phyloP scores from a whole-genome alignment of 2,329 filamentous ascomycete genomes.

The Thielaviopsis populi region DNA sequence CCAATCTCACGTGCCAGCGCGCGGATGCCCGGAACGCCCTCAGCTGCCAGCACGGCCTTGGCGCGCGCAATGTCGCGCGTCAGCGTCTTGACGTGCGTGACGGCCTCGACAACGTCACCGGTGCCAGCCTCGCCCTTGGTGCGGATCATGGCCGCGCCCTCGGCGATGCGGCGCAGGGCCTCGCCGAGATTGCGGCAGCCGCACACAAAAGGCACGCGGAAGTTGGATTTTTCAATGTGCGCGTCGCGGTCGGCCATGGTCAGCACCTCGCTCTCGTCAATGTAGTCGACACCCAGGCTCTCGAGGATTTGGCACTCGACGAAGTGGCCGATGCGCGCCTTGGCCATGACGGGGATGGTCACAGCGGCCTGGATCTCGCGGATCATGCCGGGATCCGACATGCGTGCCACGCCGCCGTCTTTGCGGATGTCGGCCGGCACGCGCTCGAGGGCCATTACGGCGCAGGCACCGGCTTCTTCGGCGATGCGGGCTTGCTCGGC shows the following conservation, averaged over 20 bases:
- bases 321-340: constrained; percentile 93
- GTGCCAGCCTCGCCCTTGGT: constrained; percentile 98
- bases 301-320: constrained; percentile 98
- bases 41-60: constrained; percentile 51
- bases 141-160: constrained; percentile 96
- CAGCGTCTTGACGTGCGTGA: constrained; percentile 88
- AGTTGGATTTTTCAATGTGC: constrained; percentile 81
- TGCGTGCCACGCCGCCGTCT: constrained; percentile 85
- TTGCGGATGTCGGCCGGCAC: constrained; percentile 91
- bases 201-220: constrained; percentile 83
- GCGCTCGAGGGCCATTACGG: constrained; percentile 97
- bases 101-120: constrained; percentile 91
- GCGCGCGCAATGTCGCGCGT: constrained; percentile 68
- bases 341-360: constrained; percentile 98
- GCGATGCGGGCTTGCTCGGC: constrained; percentile 90
- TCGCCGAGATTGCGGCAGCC: constrained; percentile 91
- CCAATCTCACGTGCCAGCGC: constrained; percentile 69
- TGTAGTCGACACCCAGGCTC: constrained; percentile 88
- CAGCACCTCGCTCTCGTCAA: constrained; percentile 94
- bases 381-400: constrained; percentile 93
- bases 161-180: constrained; percentile 74
- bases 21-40: constrained; percentile 40
- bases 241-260: constrained; percentile 81
- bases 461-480: constrained; percentile 87
- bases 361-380: constrained; percentile 87